phyloP scores from a whole-genome alignment of 805 yeast genomes.

The Schizosaccharomyces octosporus region DNA sequence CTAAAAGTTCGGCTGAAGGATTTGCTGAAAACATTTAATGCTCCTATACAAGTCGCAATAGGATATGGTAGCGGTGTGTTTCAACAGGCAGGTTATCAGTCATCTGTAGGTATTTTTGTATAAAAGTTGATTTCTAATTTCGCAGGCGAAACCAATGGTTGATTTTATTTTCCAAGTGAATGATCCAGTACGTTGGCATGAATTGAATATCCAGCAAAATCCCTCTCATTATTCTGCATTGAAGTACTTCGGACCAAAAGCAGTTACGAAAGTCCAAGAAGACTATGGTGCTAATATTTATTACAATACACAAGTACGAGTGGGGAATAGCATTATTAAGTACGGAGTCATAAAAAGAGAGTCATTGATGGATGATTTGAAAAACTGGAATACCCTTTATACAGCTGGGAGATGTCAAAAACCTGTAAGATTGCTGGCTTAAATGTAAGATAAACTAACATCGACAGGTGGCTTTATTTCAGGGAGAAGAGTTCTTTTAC shows the following conservation, averaged over 20 bases:
- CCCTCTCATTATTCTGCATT: slow-evolving; percentile 59
- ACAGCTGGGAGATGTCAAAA: slow-evolving; percentile 84
- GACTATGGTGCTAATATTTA: slow-evolving; percentile 66
- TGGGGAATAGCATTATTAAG: slow-evolving; percentile 38
- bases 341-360: slow-evolving; percentile 63
- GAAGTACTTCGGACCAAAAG: slow-evolving; percentile 31
- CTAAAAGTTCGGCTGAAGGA: slow-evolving; percentile 22
- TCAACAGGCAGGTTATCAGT: slow-evolving; percentile 26
- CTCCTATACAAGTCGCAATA: slow-evolving; percentile 57
- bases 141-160: slow-evolving; percentile 33
- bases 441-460: neutral
- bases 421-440: slow-evolving; percentile 36
- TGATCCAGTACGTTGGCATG: slow-evolving; percentile 54
- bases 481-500: neutral
- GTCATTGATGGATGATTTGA: slow-evolving; percentile 37
- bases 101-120: too few relatives aligned
- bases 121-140: too few relatives aligned
- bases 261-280: slow-evolving; percentile 33
- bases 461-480: neutral
- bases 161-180: slow-evolving; percentile 70
- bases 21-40: slow-evolving; percentile 32
- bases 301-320: slow-evolving; percentile 67
- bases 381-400: slow-evolving; percentile 69
- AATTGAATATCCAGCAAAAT: slow-evolving; percentile 36
- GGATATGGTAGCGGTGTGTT: slow-evolving; percentile 94